Conservation (phyloP, 176 grass and related monocot species). For the Canna indica region DNA sequence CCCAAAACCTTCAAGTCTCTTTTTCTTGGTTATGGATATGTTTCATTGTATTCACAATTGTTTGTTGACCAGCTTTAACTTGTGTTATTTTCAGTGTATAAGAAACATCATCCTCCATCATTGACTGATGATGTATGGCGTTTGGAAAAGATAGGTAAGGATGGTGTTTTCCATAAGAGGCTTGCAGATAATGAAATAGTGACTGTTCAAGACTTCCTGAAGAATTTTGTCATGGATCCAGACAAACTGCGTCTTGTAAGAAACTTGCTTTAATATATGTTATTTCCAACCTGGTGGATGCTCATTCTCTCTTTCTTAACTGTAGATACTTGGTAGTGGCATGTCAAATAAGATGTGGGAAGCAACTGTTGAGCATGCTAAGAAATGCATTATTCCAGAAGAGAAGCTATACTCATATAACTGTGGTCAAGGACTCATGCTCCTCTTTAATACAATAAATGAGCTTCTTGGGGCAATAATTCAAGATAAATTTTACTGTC, state of each 20-base stretch:
- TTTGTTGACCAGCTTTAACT: neutral
- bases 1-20: neutral
- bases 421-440: constrained; percentile 39
- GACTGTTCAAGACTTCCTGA: constrained; percentile 70
- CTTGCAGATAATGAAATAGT: constrained; percentile 54
- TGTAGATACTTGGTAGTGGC: constrained; percentile 55
- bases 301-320: neutral
- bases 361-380: constrained; percentile 55
- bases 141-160: constrained; percentile 76
- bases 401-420: constrained; percentile 65
- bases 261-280: neutral
- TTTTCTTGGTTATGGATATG: neutral
- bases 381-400: constrained; percentile 41
- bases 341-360: constrained; percentile 97
- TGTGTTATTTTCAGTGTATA: constrained; percentile 43
- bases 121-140: constrained; percentile 66
- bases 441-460: constrained; percentile 56
- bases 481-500: constrained; percentile 33
- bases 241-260: constrained; percentile 53
- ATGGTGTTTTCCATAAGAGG: constrained; percentile 78
- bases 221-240: constrained; percentile 63
- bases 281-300: neutral
- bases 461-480: constrained; percentile 46
- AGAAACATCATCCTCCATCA: constrained; percentile 73
- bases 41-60: neutral